phyloP scores from a whole-genome alignment of 2,329 filamentous ascomycete species.

The Microthyrium microscopicum region DNA sequence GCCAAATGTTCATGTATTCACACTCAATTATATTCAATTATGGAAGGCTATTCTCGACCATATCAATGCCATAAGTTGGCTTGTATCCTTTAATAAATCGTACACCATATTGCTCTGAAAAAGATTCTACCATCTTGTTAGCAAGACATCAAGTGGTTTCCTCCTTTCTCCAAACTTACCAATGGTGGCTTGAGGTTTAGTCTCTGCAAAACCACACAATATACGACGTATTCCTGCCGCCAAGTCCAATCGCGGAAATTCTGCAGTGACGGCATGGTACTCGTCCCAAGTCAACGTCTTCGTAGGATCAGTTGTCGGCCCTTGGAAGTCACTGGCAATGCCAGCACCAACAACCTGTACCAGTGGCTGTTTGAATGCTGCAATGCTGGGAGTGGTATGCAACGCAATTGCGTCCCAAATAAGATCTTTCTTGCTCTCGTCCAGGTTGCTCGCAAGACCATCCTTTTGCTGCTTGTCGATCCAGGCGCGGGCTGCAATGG shows the following conservation, averaged over 20 bases:
- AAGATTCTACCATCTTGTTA: too few relatives aligned
- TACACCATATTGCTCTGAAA: too few relatives aligned
- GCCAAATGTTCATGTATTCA: too few relatives aligned
- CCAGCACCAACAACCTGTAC: slow-evolving; percentile 21
- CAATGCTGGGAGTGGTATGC: slow-evolving; percentile 24
- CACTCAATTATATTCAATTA: too few relatives aligned
- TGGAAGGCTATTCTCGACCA: too few relatives aligned
- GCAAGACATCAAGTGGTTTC: too few relatives aligned
- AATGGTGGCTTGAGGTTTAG: slow-evolving; percentile 23
- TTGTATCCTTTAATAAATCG: too few relatives aligned
- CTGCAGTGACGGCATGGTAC: slow-evolving; percentile 18
- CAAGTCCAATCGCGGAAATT: slow-evolving; percentile 21
- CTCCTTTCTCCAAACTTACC: too few relatives aligned
- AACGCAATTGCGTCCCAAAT: slow-evolving; percentile 35
- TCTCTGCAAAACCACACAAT: slow-evolving; percentile 22
- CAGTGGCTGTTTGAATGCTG: slow-evolving; percentile 26
- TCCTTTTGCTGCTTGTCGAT: slow-evolving; percentile 9
- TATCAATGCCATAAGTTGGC: too few relatives aligned
- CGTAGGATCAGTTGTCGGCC: slow-evolving; percentile 18
- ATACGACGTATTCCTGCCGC: slow-evolving; percentile 20
- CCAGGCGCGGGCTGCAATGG: slow-evolving; percentile 25
- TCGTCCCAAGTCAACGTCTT: slow-evolving; percentile 16
- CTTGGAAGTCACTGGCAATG: slow-evolving; percentile 24
- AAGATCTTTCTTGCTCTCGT: slow-evolving; percentile 26
- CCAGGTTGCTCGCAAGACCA: slow-evolving; percentile 16